Conservation (phyloP, 2,329 filamentous ascomycete species). For the Pseudogymnoascus verrucosus region DNA sequence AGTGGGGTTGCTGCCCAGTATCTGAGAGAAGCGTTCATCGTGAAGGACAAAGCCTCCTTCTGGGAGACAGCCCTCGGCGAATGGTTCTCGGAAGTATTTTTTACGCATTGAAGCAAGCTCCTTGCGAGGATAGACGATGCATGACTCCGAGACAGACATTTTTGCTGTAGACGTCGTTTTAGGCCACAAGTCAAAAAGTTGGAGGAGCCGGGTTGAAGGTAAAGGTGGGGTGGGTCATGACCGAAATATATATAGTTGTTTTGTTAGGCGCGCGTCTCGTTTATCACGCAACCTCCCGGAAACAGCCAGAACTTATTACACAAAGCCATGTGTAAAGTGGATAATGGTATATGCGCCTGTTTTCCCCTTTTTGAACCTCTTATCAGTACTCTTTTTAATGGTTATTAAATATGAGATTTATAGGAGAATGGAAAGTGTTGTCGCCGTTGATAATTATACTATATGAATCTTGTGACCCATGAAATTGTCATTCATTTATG, state of each 20-base stretch:
- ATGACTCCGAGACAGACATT: background rate
- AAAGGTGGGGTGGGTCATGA: background rate
- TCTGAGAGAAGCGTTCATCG: slow-evolving; percentile 41
- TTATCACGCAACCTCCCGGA: background rate
- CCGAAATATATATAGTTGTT: background rate
- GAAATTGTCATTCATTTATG: background rate
- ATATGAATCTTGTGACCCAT: background rate
- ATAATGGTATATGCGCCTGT: background rate
- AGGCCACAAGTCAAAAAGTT: background rate
- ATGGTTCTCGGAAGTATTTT: background rate
- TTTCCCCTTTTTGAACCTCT: background rate
- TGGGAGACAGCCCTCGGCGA: background rate
- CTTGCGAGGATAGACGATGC: background rate
- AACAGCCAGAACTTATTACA: background rate
- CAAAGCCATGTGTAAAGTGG: background rate
- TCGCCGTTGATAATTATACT: background rate
- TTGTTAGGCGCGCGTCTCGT: background rate
- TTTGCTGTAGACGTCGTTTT: background rate
- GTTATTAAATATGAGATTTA: background rate
- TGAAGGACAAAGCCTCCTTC: slow-evolving; percentile 30
- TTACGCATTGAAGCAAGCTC: background rate
- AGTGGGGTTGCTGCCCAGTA: slow-evolving; percentile 41
- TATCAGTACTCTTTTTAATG: background rate
- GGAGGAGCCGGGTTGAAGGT: background rate
- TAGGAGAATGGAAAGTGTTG: background rate